phyloP scores from a whole-genome alignment of 164 flowering plant species.

The Nymphaea thermarum region DNA sequence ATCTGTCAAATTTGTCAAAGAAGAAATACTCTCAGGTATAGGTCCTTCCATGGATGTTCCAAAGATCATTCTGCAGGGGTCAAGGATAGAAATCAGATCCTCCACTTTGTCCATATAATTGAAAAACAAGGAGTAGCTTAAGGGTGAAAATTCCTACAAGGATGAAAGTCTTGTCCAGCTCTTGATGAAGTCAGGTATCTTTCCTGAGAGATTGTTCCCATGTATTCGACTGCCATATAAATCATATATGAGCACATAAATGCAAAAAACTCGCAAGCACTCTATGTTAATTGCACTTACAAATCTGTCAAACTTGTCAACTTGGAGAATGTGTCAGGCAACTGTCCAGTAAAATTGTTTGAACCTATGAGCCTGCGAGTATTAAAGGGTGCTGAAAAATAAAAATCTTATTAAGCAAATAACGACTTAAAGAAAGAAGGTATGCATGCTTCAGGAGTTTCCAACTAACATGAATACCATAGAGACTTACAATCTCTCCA shows the following conservation, averaged over 20 bases:
- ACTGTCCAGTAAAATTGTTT: conserved; percentile 44
- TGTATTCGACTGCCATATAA: conserved; percentile 59
- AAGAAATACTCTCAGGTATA: conserved; percentile 50
- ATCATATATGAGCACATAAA: conserved; percentile 1
- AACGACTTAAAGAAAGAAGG: neutral
- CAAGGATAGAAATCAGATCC: neutral
- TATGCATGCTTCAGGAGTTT: too few relatives aligned
- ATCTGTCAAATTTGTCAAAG: conserved; percentile 29
- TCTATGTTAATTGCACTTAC: conserved; percentile 25
- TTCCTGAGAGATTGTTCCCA: conserved; percentile 60
- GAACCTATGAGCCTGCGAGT: conserved; percentile 32
- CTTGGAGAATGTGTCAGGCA: conserved; percentile 37
- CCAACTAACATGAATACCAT: too few relatives aligned
- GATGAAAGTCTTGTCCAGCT: conserved; percentile 45
- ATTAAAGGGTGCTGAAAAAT: neutral
- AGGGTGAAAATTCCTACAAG: conserved; percentile 28
- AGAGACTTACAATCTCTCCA: conserved; percentile 16
- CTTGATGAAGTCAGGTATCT: conserved; percentile 75
- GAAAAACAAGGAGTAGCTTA: neutral
- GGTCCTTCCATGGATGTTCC: conserved; percentile 83
- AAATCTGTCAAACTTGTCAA: conserved; percentile 39
- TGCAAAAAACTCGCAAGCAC: neutral
- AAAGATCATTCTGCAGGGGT: conserved; percentile 45
- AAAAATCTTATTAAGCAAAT: neutral
- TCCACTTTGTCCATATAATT: neutral